A percentile compares a stretch with the other conserved stretches of the same genome.
Evolutionary conservation across 192 early-diverging fungal genomes (phyloP).

Genomic region (Mortierella claussenii): DNA sequence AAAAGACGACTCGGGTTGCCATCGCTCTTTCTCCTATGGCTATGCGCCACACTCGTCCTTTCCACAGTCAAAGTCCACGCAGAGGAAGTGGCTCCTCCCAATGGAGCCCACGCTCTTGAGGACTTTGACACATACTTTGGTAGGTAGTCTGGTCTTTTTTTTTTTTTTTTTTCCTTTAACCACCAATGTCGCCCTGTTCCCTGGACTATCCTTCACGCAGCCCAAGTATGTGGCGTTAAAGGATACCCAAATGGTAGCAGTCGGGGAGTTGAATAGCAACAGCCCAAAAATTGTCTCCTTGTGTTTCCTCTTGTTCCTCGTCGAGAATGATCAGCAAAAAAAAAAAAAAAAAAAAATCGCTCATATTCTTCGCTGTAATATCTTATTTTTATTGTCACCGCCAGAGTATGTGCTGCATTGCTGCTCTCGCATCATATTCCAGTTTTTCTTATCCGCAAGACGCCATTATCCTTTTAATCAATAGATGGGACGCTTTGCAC

Average conservation of each 20-base stretch:
- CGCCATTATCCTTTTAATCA: neutral
- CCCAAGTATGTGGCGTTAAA: no score
- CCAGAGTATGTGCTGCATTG: neutral
- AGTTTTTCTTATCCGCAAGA: neutral
- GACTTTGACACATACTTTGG: conserved; percentile 42
- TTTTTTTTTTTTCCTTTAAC: neutral
- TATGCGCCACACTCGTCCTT: conserved; percentile 34
- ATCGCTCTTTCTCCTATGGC: conserved; percentile 38
- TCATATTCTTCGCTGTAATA: neutral
- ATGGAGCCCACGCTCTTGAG: neutral
- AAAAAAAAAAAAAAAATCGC: neutral
- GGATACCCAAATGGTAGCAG: no score
- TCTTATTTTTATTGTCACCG: neutral
- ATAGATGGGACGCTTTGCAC: conserved; percentile 22
- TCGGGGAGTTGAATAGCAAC: no score
- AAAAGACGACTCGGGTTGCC: conserved; percentile 14
- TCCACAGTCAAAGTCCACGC: conserved; percentile 20
- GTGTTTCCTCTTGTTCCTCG: no score
- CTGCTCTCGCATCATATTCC: neutral
- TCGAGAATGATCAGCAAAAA: no score
- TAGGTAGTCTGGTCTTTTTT: conserved; percentile 9
- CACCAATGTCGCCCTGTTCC: neutral
- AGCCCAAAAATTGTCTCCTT: no score
- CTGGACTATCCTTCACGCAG: no score
- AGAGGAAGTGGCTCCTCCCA: conserved; percentile 16